Evolutionary conservation across 345 rosid species (phyloP), one percentile per base, ranked within the genome.

Genomic region (Microthlaspi erraticum): DNA sequence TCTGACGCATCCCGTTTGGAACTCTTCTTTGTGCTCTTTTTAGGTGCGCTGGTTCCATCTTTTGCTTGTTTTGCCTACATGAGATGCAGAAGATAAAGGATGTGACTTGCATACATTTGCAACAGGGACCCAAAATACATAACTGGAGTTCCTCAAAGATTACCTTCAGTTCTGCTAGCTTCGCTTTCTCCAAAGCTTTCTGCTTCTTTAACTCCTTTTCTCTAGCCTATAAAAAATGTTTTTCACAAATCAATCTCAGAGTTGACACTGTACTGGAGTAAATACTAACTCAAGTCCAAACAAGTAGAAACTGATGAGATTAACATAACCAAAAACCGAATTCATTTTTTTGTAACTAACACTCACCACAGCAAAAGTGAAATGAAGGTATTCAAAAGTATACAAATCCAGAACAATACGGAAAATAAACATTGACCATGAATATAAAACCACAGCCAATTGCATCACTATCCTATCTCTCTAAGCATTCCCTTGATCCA

Each of bases 121-220:
- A 26, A 26, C 29, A 26, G 29, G 29, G 4, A 26, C 29, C 65
- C 10, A n/a, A 56, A 34, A 60, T 13, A 37, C 39, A 57, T 43
- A 31, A 43, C 4, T 58, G 8, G 18, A 11, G 44, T 44, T 48
- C 33, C 32, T 64, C 51, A 37, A 16, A 12, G 19, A 34, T 11
- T 77, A 89, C 89, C 90, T 85, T 86, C 38, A 84, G 78, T 50
- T 87, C 86, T 31, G 93, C 91, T 9, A 63, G 68, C 76, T 71
- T 82, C 6, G 89, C 90, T 79, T 93, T 93, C 77, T 90, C 96
- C 38, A 74, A 68, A 12, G 93, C 97, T 82, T 90, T 93, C 4
- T 54, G 92, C 59, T 88, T 90, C 88, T 87, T 90, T 76, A 87
- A 29, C 46, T 90, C 96, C 72, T 93, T 93, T 72, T 93, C 97